Base-by-base conservation (phyloP, 2,329 filamentous ascomycete genomes). In the Mollisiaceae sp. region DNA sequence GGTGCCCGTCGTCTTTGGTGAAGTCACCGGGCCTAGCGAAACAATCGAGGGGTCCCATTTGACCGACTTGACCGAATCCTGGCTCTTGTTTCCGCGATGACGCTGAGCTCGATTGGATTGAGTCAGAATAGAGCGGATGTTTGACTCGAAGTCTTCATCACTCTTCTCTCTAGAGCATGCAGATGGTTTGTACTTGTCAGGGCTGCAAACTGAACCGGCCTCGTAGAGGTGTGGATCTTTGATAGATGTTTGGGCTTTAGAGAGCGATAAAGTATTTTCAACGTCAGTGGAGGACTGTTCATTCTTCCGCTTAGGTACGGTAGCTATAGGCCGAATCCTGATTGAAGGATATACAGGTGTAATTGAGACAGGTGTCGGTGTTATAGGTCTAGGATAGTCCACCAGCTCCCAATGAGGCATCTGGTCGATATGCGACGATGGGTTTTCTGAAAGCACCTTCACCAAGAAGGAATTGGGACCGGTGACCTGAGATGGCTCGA, bases 31-130 rank as follows among this genome's bases (percentile, higher is more conserved):
- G 1, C 65, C 68, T 38, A 54, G 62, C 36, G 63, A 63, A n/a
- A 71, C 41, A 22, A 71, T 69, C 32, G 70, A 69, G 20, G 71
- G 71, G 59, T 73, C 71, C 66, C 67, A 71, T 63, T 62, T 70
- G 36, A 73, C 69, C 36, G 70, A 70, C 57, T 70, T 72, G 35
- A 65, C 35, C 14, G 65, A 57, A n/a, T 35, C 24, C 1, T 54
- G 50, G 50, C 24, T 59, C 22, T 65, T 59, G 22, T 57, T 47
- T 60, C 57, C 27, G 9, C 50, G 58, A 60, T 35, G 47, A 2
- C 12, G 18, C 22, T 54, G 52, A 22, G 22, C 35, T 9, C 52
- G 58, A 15, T 61, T 52, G 9, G 47, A 41, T 24, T 55, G 38
- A 35, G 39, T 64, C 15, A 71, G 32, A 54, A 67, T 65, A 38